Evolutionary conservation across 768 basidiomycete genomes (phyloP).

Genomic region (Xerocomus spinulosus): DNA sequence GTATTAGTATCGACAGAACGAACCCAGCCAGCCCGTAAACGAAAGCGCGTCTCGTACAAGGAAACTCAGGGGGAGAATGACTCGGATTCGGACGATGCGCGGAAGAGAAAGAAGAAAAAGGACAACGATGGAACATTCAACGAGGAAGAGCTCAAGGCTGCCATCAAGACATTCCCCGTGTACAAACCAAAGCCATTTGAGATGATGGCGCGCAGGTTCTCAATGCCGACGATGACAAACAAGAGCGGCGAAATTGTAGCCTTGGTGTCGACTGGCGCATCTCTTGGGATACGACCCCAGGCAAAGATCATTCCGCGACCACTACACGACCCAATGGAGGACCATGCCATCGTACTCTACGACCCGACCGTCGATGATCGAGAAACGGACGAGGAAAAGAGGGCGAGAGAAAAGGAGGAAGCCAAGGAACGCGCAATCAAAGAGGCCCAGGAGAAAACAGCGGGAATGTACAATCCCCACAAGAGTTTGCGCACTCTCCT

Average conservation of each 20-base stretch:
- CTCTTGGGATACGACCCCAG: conserved; percentile 82
- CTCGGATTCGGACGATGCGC: conserved; percentile 46
- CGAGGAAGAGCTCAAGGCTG: conserved; percentile 58
- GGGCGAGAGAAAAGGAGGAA: conserved; percentile 69
- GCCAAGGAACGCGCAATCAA: conserved; percentile 56
- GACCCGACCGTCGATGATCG: conserved; percentile 94
- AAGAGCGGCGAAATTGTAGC: conserved; percentile 62
- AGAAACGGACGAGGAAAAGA: conserved; percentile 84
- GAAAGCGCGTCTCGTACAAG: conserved; percentile 86
- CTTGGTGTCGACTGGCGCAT: conserved; percentile 56
- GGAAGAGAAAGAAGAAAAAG: conserved; percentile 63
- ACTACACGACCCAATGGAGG: conserved; percentile 95
- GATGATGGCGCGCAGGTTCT: conserved; percentile 60
- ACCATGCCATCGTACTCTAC: conserved; percentile 95
- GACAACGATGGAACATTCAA: conserved; percentile 57
- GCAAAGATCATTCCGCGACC: conserved; percentile 83
- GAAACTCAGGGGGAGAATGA: conserved; percentile 56
- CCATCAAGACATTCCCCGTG: conserved; percentile 68
- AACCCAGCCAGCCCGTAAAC: conserved; percentile 68
- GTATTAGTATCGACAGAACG: conserved; percentile 42
- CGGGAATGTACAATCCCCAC: conserved; percentile 81
- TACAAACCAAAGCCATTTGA: conserved; percentile 79
- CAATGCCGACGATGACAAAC: conserved; percentile 75
- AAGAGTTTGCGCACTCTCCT: conserved; percentile 80
- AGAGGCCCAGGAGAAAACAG: conserved; percentile 66